These are phyloP conservation scores for Piper betle DNA, from an alignment of 164 flowering plant species.

Conservation along the genomic window DNA sequence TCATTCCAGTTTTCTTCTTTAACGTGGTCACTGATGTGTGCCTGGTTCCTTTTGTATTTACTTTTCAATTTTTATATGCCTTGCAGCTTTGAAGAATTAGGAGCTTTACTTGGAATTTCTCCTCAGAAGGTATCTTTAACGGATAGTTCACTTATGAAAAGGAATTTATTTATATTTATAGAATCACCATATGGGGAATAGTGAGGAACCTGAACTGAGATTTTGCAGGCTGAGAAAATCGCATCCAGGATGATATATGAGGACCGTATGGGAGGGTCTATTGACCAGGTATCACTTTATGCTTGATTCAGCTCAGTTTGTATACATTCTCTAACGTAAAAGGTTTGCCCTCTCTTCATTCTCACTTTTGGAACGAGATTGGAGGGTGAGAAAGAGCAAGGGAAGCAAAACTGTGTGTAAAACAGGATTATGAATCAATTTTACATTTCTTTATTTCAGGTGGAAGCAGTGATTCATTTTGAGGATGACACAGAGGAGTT, in stretches of 20 bases:
- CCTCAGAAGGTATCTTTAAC: conserved; percentile 56
- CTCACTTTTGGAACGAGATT: not conserved
- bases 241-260: conserved; percentile 94
- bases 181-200: not conserved
- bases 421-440: not conserved
- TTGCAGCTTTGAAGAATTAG: conserved; percentile 82
- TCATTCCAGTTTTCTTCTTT: not conserved
- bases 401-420: not conserved
- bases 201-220: not conserved
- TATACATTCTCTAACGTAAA: not conserved
- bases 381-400: not conserved
- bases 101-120: conserved; percentile 81
- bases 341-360: not conserved
- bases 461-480: conserved; percentile 94
- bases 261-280: conserved; percentile 97
- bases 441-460: conserved; percentile 26
- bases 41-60: not conserved
- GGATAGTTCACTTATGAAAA: not conserved
- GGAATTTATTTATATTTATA: not conserved
- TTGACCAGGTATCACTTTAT: conserved; percentile 64
- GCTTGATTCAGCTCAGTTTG: no score
- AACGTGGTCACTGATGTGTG: not conserved
- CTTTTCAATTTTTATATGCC: not conserved
- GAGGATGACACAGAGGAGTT: conserved; percentile 96
- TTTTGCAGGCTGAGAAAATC: conserved; percentile 90